These are phyloP conservation scores for Gossypium stocksii DNA, from an alignment of 345 rosid genomes.

Conservation along the genomic window DNA sequence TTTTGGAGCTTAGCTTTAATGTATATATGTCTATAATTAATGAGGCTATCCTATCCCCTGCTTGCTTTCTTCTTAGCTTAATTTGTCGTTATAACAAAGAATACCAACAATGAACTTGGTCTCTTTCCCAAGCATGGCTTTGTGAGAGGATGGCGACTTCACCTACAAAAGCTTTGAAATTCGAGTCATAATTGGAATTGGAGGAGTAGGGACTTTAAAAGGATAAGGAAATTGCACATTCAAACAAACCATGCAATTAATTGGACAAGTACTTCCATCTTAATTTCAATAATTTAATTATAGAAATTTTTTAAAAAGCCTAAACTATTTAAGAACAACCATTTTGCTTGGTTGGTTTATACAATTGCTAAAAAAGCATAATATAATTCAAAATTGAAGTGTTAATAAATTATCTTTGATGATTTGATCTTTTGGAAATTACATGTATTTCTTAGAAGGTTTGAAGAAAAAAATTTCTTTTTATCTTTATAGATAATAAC, in stretches of 20 bases:
- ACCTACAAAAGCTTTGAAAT: constrained; percentile 5
- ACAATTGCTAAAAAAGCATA: no score
- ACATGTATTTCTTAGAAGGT: no score
- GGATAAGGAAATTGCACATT: not conserved
- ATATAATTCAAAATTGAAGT: no score
- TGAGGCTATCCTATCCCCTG: not conserved
- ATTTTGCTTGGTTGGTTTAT: no score
- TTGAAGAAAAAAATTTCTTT: no score
- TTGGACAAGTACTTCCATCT: no score
- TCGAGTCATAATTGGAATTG: not conserved
- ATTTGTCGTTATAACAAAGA: not conserved
- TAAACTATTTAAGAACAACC: no score
- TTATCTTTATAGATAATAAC: no score
- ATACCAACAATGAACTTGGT: not conserved
- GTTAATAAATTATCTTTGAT: no score
- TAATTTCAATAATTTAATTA: not conserved
- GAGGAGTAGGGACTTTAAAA: not conserved
- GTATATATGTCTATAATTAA: not conserved
- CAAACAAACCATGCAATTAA: not conserved
- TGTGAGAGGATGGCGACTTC: constrained; percentile 10
- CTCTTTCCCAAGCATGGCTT: not conserved
- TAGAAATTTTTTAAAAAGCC: not conserved
- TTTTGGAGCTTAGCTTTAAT: not conserved
- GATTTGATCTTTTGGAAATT: no score
- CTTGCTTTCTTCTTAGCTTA: not conserved